phyloP scores from a whole-genome alignment of 106 monocot species.

The Xerophyta viscosa region DNA sequence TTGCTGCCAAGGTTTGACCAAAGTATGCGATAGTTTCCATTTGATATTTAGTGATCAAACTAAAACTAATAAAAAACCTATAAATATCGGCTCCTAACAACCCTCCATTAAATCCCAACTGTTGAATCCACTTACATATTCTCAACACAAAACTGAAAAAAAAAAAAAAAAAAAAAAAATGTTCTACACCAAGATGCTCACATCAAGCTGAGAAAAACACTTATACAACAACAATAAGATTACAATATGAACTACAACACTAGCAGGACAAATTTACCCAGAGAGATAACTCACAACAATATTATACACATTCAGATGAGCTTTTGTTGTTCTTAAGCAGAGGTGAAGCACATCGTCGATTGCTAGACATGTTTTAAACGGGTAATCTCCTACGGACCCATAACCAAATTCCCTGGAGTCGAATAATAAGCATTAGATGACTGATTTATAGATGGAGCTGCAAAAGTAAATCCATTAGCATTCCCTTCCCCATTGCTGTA shows the following conservation, averaged over 20 bases:
- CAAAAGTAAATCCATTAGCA: conserved; percentile 58
- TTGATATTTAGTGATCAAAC: too few species aligned
- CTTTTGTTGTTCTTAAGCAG: conserved; percentile 1
- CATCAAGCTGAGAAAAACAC: not conserved
- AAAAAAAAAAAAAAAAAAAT: not conserved
- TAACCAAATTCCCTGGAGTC: conserved; percentile 59
- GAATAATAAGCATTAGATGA: conserved; percentile 42
- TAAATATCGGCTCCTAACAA: too few species aligned
- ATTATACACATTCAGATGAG: conserved; percentile 6
- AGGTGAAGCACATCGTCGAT: not conserved
- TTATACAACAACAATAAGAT: not conserved
- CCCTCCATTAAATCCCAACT: too few species aligned
- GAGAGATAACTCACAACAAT: conserved; percentile 1
- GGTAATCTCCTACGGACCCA: conserved; percentile 42
- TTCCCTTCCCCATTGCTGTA: conserved; percentile 32
- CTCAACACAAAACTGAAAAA: too few species aligned
- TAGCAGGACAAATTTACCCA: not conserved
- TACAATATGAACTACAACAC: not conserved
- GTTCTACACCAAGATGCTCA: conserved; percentile 1
- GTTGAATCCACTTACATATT: too few species aligned
- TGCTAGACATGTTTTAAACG: not conserved
- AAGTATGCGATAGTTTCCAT: too few species aligned
- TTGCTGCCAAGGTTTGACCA: too few species aligned
- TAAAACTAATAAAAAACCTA: too few species aligned
- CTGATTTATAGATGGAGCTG: conserved; percentile 26